Percentiles rank a stretch among this genome's conserved stretches.
Conservation (phyloP, 2,329 filamentous ascomycete species). For the Hypoxylon sp. region DNA sequence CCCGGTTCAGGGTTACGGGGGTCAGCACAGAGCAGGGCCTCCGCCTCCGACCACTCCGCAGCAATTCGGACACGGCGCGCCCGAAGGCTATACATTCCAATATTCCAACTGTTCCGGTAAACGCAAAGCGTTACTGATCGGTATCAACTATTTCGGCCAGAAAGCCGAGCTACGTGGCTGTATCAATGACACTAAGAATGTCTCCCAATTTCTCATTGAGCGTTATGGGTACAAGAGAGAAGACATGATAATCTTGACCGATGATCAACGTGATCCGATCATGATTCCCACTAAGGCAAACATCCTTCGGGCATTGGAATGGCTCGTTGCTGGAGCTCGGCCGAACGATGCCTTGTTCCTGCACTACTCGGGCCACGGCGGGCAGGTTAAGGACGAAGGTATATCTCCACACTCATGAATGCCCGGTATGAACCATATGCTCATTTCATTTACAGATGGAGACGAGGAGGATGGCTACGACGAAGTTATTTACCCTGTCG, state of each 20-base stretch:
- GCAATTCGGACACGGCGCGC: constrained; percentile 76
- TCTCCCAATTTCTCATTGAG: constrained; percentile 77
- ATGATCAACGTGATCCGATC: constrained; percentile 77
- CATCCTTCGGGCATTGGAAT: constrained; percentile 80
- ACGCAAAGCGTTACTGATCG: constrained; percentile 80
- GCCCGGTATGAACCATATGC: neutral
- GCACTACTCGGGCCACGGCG: constrained; percentile 72
- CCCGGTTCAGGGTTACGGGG: constrained; percentile 49
- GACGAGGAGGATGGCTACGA: constrained; percentile 87
- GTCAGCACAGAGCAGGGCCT: constrained; percentile 51
- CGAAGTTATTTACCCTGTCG: constrained; percentile 86
- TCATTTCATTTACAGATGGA: constrained; percentile 67
- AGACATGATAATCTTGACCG: constrained; percentile 84
- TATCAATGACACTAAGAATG: constrained; percentile 85
- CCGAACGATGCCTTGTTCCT: constrained; percentile 83
- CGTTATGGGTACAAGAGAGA: constrained; percentile 78
- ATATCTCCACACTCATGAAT: neutral
- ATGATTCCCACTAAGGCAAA: constrained; percentile 81
- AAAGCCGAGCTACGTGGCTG: constrained; percentile 79
- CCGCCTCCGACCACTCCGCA: constrained; percentile 65
- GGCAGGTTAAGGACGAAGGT: constrained; percentile 76
- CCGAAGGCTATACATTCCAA: constrained; percentile 77
- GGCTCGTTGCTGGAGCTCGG: constrained; percentile 77
- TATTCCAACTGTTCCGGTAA: constrained; percentile 81
- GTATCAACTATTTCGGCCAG: constrained; percentile 85